Conservation (phyloP, 164 flowering plant genomes). For the Nelumbo lutea region DNA sequence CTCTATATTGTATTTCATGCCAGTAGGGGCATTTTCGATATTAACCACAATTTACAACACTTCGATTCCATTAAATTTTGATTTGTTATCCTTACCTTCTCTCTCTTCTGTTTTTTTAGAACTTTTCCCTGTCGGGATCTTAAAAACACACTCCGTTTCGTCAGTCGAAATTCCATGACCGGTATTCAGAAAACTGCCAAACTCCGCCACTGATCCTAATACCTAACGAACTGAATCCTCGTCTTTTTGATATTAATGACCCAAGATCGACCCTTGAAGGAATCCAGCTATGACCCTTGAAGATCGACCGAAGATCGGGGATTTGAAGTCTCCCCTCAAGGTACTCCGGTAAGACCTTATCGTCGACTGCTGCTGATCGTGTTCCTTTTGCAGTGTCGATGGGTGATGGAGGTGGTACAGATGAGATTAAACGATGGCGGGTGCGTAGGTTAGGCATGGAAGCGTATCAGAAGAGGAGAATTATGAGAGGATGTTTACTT, state of each 20-base stretch:
- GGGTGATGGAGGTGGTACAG: slow-evolving; percentile 55
- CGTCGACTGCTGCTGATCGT: slow-evolving; percentile 48
- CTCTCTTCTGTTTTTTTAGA: too few species aligned
- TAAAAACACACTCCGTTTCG: slow-evolving; percentile 31
- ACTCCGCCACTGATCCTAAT: slow-evolving; percentile 27
- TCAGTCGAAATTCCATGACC: slow-evolving; percentile 36
- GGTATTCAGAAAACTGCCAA: slow-evolving; percentile 37
- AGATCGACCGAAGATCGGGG: slow-evolving; percentile 32
- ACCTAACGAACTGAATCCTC: slow-evolving; percentile 22
- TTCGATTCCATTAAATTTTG: too few species aligned
- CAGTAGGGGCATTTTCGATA: too few species aligned
- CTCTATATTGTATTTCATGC: too few species aligned
- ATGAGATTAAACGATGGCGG: neutral
- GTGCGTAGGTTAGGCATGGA: slow-evolving; percentile 16
- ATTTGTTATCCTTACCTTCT: too few species aligned
- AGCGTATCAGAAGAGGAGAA: neutral
- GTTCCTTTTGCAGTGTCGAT: slow-evolving; percentile 53
- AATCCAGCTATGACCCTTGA: neutral
- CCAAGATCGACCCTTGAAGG: slow-evolving; percentile 23
- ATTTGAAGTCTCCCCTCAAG: slow-evolving; percentile 34
- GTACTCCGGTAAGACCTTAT: slow-evolving; percentile 32
- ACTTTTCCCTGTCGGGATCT: slow-evolving; percentile 9
- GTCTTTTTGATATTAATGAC: slow-evolving; percentile 18
- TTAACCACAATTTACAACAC: too few species aligned
- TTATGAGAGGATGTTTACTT: too few species aligned